A percentile compares a stretch with the other conserved stretches of the same genome.
Evolutionary conservation across 345 rosid species (phyloP).

Genomic region (Eucalyptus albens): DNA sequence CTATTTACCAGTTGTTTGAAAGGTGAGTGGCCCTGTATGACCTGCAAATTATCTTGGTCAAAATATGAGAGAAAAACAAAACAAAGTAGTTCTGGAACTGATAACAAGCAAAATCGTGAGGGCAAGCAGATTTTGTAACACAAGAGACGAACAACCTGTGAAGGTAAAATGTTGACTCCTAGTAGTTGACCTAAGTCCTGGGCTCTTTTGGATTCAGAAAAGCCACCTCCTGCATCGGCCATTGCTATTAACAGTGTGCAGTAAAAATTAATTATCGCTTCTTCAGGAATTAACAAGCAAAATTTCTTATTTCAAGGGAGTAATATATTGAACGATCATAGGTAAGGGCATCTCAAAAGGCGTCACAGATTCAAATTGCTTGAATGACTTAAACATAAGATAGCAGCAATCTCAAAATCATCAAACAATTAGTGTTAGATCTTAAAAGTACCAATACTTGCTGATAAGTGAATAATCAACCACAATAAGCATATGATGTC

Average conservation of each 20-base stretch:
- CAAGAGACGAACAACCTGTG: conserved; percentile 30
- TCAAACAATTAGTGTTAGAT: neutral
- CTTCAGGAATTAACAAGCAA: neutral
- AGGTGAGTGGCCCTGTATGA: conserved; percentile 81
- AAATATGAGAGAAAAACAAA: neutral
- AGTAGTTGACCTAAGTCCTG: conserved; percentile 50
- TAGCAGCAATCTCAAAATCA: neutral
- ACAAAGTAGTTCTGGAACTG: neutral
- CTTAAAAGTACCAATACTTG: neutral
- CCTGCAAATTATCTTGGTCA: conserved; percentile 20
- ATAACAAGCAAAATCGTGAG: neutral
- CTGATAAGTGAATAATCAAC: neutral
- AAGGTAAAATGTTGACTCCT: conserved; percentile 41
- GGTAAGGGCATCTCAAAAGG: neutral
- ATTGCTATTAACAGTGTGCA: neutral
- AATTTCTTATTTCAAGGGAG: neutral
- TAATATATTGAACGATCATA: neutral
- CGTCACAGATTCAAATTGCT: neutral
- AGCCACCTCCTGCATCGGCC: conserved; percentile 61
- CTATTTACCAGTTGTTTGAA: conserved; percentile 50
- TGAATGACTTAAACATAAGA: neutral
- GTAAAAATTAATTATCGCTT: neutral
- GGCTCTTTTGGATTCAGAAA: conserved; percentile 73
- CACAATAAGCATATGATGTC: neutral
- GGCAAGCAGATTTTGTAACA: neutral